Evolutionary conservation across 495 filamentous ascomycete species (phyloP), one percentile per base, ranked within the genome.

Genomic region (Penicillium longicatenatum): DNA sequence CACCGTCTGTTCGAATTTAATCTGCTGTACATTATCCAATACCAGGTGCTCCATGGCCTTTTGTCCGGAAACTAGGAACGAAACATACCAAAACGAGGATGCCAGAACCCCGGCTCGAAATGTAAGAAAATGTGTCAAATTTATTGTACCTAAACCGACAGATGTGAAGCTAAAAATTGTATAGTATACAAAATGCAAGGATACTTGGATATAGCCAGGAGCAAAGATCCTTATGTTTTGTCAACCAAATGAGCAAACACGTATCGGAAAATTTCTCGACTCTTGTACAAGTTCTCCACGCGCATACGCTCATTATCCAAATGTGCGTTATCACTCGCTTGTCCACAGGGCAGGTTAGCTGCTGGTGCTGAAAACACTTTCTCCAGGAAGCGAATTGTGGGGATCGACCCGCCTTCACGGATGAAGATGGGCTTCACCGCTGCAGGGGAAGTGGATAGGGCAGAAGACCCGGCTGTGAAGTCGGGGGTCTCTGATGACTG

Each of bases 281-380:
- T 93, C 75, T 95, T 97, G 57, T 90, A 87, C 67, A 98, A 69
- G 70, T 98, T 98, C 65, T 88, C 73, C 50, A 98, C 77, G 39
- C 94, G 79, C 70, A 98, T 72, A 54, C 95, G 77, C 80, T 98
- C 94, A 69, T 98, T 97, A 64, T 95, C 91, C 73, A 98, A 73
- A 85, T 98, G 94, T 24, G 93, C 94, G 51, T 84, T 84, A 69
- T 98, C 94, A 66, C 92, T 97, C 42, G 93, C 92, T 71, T 98
- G 94, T 2, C 94, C 94, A 66, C 93, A 97, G 0, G 94, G 95
- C 41, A 98, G 68, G 71, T 98, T 93, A 0, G 94, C 94, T 0
- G 95, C 94, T 0, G 92, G 92, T 0, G 94, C 94, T 2, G 82
- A 82, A 66, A 98, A 98, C 64, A 96, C 92, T 74, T 96, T 94